Evolutionary conservation across 2,329 filamentous ascomycete genomes (phyloP).

Genomic region (Talaromyces rugulosus): DNA sequence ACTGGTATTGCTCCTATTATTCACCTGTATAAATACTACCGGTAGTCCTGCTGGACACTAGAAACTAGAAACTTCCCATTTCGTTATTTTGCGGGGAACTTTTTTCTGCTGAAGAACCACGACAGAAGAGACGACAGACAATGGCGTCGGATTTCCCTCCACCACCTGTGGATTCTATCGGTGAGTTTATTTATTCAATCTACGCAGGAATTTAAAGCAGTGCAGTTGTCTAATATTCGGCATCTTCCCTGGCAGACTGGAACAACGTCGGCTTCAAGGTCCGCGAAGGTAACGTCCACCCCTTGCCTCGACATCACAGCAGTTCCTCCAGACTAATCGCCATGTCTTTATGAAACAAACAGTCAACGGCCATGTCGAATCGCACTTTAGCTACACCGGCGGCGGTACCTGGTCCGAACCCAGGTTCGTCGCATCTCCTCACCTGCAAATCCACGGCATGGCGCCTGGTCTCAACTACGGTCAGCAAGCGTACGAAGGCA

Average conservation of each 20-base stretch:
- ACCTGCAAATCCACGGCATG: constrained; percentile 89
- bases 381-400: constrained; percentile 70
- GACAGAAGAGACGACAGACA: not conserved
- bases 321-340: not conserved
- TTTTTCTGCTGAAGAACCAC: not conserved
- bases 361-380: constrained; percentile 93
- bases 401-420: constrained; percentile 71
- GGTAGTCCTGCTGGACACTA: not conserved
- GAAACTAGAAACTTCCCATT: not conserved
- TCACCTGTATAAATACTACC: not conserved
- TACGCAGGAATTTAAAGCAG: not conserved
- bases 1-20: not conserved
- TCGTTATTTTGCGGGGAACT: not conserved
- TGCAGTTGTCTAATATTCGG: not conserved
- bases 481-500: constrained; percentile 96
- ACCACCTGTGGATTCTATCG: constrained; percentile 26
- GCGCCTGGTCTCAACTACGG: constrained; percentile 93
- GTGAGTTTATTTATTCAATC: constrained; percentile 6
- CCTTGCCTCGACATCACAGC: constrained; percentile 29
- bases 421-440: constrained; percentile 76
- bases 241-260: constrained; percentile 62
- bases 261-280: constrained; percentile 87
- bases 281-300: constrained; percentile 66
- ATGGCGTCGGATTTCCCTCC: constrained; percentile 23
- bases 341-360: not conserved